Evolutionary conservation across 2,329 filamentous ascomycete species (phyloP), one percentile per base, ranked within the genome.

Genomic region (Keithomyces neogunnii): DNA sequence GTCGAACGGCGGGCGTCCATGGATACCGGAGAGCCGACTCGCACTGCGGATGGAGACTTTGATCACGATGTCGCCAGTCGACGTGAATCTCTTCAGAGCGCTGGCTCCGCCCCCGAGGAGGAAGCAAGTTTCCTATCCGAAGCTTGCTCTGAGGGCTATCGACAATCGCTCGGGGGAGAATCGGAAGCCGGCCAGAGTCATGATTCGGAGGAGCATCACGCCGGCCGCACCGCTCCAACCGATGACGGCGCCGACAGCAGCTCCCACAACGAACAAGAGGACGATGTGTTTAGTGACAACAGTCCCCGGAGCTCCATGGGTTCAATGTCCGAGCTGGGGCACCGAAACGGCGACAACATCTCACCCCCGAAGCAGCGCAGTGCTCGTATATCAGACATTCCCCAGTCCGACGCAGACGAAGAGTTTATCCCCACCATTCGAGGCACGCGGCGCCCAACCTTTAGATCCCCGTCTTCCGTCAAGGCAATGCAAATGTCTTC

Each of bases 401-500:
- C 77, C 11, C 71, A 75, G 50, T 75, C 70, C 48, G 68, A 74
- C 2, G 59, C 60, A 6, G 68, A 71, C 9, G 71, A 75, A 0
- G 69, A 75, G 13, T 79, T 78, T 53, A 59, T 76, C 1, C 73
- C 78, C 2, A 78, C 77, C n/a, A 71, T 77, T 28, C 78, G 84
- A 49, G 75, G 76, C 6, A 80, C 78, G 6, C 75, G 77, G 7
- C 77, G 85, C 3, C 79, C 82, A 4, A 77, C 80, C 1, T 89
- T 89, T 63, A 76, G 85, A 46, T 85, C 85, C 10, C 80, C 85
- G 0, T 85, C 84, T 1, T 83, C 82, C 10, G 80, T 88, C 6
- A 81, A 82, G 47, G 82, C 83, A 1, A 76, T 88, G 68, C 86
- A 89, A 57, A 86, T 89, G 82, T 77, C 78, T 2, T 87, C 84